Conservation (phyloP, 1,139 yeast species). For the Yamadazyma aaseri region DNA sequence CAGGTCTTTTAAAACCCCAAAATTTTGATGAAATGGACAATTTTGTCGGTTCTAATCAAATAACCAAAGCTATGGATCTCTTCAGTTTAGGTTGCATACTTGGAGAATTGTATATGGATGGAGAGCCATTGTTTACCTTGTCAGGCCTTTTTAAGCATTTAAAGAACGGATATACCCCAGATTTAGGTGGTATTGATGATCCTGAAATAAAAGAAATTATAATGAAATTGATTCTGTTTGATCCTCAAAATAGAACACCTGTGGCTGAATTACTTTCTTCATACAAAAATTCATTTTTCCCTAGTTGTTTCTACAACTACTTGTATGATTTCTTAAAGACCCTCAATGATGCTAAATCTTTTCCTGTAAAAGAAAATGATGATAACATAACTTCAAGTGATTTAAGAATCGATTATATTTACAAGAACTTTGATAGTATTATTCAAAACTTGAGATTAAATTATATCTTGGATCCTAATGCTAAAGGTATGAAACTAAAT, state of each 20-base stretch:
- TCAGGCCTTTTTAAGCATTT: slow-evolving; percentile 85
- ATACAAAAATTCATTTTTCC: slow-evolving; percentile 57
- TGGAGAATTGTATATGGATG: slow-evolving; percentile 86
- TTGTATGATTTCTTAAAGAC: slow-evolving; percentile 62
- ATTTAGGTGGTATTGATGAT: slow-evolving; percentile 54
- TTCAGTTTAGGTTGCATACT: slow-evolving; percentile 89
- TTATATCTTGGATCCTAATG: slow-evolving; percentile 17
- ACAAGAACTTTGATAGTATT: slow-evolving; percentile 54
- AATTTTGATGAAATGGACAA: slow-evolving; percentile 29
- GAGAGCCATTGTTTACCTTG: slow-evolving; percentile 79
- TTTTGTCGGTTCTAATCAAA: slow-evolving; percentile 24
- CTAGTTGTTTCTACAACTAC: slow-evolving; percentile 68
- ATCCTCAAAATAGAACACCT: slow-evolving; percentile 59
- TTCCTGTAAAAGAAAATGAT: slow-evolving; percentile 17
- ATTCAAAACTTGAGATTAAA: slow-evolving; percentile 46
- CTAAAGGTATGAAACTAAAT: slow-evolving; percentile 37
- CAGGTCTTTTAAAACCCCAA: slow-evolving; percentile 13
- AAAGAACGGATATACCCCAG: slow-evolving; percentile 65
- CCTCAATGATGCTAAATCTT: slow-evolving; percentile 26
- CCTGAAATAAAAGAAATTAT: slow-evolving; percentile 52
- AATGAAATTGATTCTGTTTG: slow-evolving; percentile 56
- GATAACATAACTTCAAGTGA: slow-evolving; percentile 48
- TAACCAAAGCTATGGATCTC: slow-evolving; percentile 78
- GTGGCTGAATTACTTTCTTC: slow-evolving; percentile 54
- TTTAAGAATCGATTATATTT: slow-evolving; percentile 55